A percentile compares a stretch with the other conserved stretches of the same genome.
Conservation (phyloP, 768 basidiomycete species). For the Neoboletus subvelutipes region DNA sequence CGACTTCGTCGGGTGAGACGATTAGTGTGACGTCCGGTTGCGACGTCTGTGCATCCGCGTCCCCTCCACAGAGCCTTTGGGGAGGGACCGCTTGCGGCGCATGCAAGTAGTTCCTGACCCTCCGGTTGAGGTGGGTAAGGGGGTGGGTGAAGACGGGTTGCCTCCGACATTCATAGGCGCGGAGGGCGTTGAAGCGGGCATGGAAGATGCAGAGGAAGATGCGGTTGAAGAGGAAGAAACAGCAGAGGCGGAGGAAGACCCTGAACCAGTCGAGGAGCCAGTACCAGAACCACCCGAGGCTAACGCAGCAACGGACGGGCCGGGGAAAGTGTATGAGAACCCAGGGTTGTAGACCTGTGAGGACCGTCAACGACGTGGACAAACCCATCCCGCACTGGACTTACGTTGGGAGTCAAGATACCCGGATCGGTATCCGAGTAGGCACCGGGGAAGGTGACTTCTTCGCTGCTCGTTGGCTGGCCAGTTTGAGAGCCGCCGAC, state of each 20-base stretch:
- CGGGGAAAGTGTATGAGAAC: constrained; percentile 48
- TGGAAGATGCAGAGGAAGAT: neutral
- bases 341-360: constrained; percentile 29
- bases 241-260: neutral
- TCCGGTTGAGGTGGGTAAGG: neutral
- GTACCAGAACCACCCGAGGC: constrained; percentile 19
- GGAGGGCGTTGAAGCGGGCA: neutral
- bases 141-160: neutral
- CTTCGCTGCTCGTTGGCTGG: constrained; percentile 26
- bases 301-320: constrained; percentile 46
- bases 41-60: constrained; percentile 22
- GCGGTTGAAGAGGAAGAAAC: neutral
- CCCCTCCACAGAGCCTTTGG: neutral
- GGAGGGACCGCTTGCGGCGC: constrained; percentile 10
- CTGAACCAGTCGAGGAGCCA: constrained; percentile 6
- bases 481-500: constrained; percentile 31
- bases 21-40: too few relatives aligned
- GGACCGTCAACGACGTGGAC: neutral
- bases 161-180: neutral
- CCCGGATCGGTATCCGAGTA: constrained; percentile 70
- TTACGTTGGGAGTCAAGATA: constrained; percentile 52
- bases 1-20: too few relatives aligned
- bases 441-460: constrained; percentile 66
- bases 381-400: neutral
- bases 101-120: constrained; percentile 12